Conservation (phyloP, 169 alveolate genomes). For the Eimeria tenella region DNA sequence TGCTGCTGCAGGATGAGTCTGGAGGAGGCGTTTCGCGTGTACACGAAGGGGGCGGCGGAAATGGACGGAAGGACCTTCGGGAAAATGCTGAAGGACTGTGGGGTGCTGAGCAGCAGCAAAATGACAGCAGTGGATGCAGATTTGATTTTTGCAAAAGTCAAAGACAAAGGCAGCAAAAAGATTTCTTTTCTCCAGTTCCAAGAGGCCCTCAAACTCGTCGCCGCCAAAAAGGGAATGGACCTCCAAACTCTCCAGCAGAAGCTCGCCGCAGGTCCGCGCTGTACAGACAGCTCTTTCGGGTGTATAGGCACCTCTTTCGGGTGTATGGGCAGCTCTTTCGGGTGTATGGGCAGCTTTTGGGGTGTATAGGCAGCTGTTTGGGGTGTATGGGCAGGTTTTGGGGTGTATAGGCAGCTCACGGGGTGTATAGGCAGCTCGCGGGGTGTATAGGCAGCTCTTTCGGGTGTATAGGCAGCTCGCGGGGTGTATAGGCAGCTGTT, state of each 20-base stretch:
- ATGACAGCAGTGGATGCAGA: constrained; percentile 90
- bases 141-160: constrained; percentile 87
- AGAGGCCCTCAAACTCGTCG: constrained; percentile 83
- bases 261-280: neutral
- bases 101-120: constrained; percentile 80
- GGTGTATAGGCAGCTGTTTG: no score
- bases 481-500: no score
- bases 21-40: constrained; percentile 85
- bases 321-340: no score
- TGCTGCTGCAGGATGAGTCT: constrained; percentile 50
- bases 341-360: no score
- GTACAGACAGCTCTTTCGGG: no score
- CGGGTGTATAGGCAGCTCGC: no score
- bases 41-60: constrained; percentile 87
- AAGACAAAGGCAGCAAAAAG: constrained; percentile 86
- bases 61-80: constrained; percentile 89
- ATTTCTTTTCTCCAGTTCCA: constrained; percentile 84
- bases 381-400: no score
- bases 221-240: constrained; percentile 77
- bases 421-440: no score
- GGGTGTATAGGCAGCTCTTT: no score
- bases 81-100: constrained; percentile 85
- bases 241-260: neutral
- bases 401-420: no score
- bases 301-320: no score